A percentile compares a stretch with the other conserved stretches of the same genome.
phyloP scores from a whole-genome alignment of 192 early-diverging fungal species.

The Backusella sp. region DNA sequence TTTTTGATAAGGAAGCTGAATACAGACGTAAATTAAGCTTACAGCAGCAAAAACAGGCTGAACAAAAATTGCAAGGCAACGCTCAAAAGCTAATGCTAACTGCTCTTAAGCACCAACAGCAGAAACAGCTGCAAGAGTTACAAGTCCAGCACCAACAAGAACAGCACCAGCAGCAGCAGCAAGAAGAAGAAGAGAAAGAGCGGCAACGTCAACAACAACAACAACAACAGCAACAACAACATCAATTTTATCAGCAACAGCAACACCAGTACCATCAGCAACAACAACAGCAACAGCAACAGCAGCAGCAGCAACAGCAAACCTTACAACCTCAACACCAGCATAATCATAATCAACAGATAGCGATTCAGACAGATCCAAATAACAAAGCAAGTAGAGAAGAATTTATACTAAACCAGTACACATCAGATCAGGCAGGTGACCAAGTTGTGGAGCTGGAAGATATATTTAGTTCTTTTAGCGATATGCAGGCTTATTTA shows the following conservation, averaged over 20 bases:
- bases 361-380: background rate
- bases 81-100: constrained; percentile 5
- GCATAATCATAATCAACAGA: background rate
- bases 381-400: constrained; percentile 10
- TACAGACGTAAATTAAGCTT: constrained; percentile 4
- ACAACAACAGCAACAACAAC: background rate
- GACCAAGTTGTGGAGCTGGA: constrained; percentile 37
- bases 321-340: background rate
- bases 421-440: constrained; percentile 43
- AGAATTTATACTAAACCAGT: constrained; percentile 42
- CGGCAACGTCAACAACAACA: background rate
- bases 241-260: background rate
- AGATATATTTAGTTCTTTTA: constrained; percentile 32
- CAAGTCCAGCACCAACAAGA: background rate
- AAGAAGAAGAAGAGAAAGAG: background rate
- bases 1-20: constrained; percentile 7
- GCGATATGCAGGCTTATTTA: constrained; percentile 29
- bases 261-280: background rate
- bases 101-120: constrained; percentile 13
- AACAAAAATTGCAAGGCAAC: background rate
- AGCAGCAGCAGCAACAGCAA: background rate
- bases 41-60: constrained; percentile 5
- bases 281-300: background rate
- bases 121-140: constrained; percentile 7
- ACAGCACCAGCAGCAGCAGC: background rate